Base-by-base conservation (phyloP, 352 stramenopile genomes). In the Phytophthora brassicae region DNA sequence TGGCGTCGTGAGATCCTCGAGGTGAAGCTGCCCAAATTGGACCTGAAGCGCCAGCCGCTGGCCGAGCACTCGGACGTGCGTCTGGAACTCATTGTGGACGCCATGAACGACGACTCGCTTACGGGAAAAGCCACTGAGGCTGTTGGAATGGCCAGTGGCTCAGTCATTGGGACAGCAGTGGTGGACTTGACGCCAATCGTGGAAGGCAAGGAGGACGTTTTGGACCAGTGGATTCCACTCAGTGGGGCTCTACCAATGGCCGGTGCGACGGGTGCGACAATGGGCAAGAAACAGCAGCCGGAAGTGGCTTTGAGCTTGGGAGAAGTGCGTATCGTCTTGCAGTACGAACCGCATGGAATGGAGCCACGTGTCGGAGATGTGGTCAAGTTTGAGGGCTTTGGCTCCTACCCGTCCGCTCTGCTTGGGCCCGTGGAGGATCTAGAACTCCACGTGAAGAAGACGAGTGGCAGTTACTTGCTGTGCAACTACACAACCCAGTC, bases 31-130 rank as follows among this genome's bases (percentile, higher is more conserved):
- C 74, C 75, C 4, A 93, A 93, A 52, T 56, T 90, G 36, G 77
- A 89, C 55, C 45, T 75, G 26, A 88, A 88, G 57, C 78, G 74
- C 31, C 56, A 67, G 35, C 77, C 77, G 33, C 51, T 88, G 24
- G 63, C 67, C 11, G 78, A 90, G 26, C 81, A 93, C 67, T 93
- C 84, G 50, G 70, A 91, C 62, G 68, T 89, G 57, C 76, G 81
- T 2, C 51, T 91, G 47, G 84, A 93, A 58, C 75, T 93, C 24
- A 86, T 77, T 17, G 65, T 93, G 17, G 84, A 93, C 62, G 81
- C 77, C 17, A 93, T 93, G 84, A 93, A 90, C 64, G 84, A 93
- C 29, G 81, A 93, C 59, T 89, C 81, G 57, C 57, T 89, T 43
- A 88, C 82, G 14, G 84, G 84, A 33, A 87, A 84, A 54, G 84